These are phyloP conservation scores for Murraya paniculata DNA, from an alignment of 345 rosid genomes.

Conservation along the genomic window DNA sequence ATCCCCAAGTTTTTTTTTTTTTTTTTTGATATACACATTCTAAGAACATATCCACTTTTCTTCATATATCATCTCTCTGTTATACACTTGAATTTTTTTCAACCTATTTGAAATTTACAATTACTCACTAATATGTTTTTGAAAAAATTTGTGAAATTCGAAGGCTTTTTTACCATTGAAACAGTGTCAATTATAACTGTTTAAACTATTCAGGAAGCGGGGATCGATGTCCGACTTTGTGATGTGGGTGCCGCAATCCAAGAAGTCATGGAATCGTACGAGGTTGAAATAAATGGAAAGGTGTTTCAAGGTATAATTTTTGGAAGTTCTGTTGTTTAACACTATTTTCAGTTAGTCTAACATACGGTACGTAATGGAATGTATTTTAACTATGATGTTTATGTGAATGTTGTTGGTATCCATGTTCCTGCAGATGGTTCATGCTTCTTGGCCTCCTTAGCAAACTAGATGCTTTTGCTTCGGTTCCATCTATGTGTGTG, in stretches of 20 bases:
- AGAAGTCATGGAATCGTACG: slow-evolving; percentile 98
- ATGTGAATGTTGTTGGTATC: neutral
- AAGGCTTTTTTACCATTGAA: neutral
- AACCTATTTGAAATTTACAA: neutral
- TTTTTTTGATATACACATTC: no score
- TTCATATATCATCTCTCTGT: neutral
- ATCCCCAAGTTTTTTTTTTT: neutral
- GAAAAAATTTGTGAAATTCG: neutral
- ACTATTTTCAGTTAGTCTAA: neutral
- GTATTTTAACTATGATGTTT: neutral
- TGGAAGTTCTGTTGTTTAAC: neutral
- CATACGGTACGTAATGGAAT: neutral
- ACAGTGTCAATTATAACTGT: neutral
- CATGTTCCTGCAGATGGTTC: neutral
- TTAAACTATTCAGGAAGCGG: slow-evolving; percentile 65
- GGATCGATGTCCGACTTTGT: slow-evolving; percentile 93
- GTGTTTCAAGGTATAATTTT: slow-evolving; percentile 71
- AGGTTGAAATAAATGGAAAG: slow-evolving; percentile 96
- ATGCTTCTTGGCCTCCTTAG: neutral
- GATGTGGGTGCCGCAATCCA: slow-evolving; percentile 98
- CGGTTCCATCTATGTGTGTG: neutral
- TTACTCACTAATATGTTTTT: neutral
- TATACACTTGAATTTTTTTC: neutral
- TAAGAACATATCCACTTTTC: neutral
- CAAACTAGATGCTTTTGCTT: neutral